Conservation (phyloP, 345 rosid genomes). For the Raphanus raphanistrum region DNA sequence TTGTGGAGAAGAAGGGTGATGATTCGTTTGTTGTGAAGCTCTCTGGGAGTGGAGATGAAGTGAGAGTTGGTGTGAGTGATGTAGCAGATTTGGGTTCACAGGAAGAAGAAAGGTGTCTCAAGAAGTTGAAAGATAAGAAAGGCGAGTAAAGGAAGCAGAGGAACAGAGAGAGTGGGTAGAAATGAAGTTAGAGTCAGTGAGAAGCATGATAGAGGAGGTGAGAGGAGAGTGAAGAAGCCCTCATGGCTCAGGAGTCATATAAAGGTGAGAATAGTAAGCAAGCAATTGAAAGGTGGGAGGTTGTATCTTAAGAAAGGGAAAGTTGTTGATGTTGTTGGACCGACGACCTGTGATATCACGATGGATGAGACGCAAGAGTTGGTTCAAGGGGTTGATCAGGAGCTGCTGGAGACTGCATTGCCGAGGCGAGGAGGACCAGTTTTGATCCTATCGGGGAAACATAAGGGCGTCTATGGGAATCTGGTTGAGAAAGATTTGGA, state of each 20-base stretch:
- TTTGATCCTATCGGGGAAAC: conserved; percentile 60
- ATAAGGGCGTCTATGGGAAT: conserved; percentile 66
- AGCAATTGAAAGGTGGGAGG: conserved; percentile 67
- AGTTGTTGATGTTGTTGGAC: conserved; percentile 85
- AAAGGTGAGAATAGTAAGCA: conserved; percentile 69
- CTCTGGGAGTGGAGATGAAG: conserved; percentile 44
- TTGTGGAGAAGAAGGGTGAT: conserved; percentile 40
- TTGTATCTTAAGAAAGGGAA: conserved; percentile 70
- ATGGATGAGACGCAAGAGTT: conserved; percentile 77
- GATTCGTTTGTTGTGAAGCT: conserved; percentile 50
- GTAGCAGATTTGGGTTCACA: conserved; percentile 65
- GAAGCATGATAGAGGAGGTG: conserved; percentile 31
- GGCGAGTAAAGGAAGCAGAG: conserved; percentile 34
- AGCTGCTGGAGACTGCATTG: conserved; percentile 80
- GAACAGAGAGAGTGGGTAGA: conserved; percentile 28
- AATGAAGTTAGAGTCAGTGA: conserved; percentile 28
- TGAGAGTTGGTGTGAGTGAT: conserved; percentile 46
- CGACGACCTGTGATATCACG: conserved; percentile 59
- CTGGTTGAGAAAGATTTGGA: conserved; percentile 71
- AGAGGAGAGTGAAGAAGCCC: conserved; percentile 29
- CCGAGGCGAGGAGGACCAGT: conserved; percentile 70
- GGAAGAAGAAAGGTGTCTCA: conserved; percentile 67
- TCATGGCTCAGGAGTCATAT: conserved; percentile 78
- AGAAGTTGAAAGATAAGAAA: conserved; percentile 46
- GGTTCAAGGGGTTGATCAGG: conserved; percentile 73